phyloP scores from a whole-genome alignment of 2,329 filamentous ascomycete species.

The Zymoseptoria crescenta region DNA sequence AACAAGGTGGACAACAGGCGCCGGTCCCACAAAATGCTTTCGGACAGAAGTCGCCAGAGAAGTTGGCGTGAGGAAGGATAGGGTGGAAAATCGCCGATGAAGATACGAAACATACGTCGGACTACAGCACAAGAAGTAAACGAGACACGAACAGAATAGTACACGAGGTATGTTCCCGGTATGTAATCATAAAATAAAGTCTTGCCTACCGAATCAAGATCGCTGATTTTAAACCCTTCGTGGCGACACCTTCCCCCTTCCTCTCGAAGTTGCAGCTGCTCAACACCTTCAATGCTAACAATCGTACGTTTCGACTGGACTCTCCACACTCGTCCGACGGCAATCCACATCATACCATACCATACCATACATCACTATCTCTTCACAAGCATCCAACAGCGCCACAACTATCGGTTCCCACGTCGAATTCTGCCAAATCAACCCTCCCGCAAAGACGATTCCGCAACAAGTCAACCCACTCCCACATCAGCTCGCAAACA shows the following conservation, averaged over 20 bases:
- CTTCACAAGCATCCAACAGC: neutral
- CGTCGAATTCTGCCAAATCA: too few relatives aligned
- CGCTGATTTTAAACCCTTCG: neutral
- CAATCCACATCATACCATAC: neutral
- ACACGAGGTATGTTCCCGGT: neutral
- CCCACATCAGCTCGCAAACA: neutral
- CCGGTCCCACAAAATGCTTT: neutral
- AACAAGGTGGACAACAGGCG: neutral
- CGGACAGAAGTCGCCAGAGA: neutral
- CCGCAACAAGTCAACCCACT: neutral
- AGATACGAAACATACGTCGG: neutral
- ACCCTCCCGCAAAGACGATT: too few relatives aligned
- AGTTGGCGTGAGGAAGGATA: neutral
- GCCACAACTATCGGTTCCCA: neutral
- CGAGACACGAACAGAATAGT: neutral
- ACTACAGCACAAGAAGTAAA: neutral
- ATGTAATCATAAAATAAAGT: neutral
- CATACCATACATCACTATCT: neutral
- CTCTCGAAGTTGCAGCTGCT: neutral
- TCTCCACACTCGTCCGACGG: neutral
- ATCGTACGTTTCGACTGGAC: neutral
- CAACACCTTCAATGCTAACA: neutral
- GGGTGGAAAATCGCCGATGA: neutral
- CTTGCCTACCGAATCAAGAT: too few relatives aligned
- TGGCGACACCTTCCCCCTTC: neutral